Base-by-base conservation (phyloP, 148 eudicot genomes). In the Rhododendron henanense region DNA sequence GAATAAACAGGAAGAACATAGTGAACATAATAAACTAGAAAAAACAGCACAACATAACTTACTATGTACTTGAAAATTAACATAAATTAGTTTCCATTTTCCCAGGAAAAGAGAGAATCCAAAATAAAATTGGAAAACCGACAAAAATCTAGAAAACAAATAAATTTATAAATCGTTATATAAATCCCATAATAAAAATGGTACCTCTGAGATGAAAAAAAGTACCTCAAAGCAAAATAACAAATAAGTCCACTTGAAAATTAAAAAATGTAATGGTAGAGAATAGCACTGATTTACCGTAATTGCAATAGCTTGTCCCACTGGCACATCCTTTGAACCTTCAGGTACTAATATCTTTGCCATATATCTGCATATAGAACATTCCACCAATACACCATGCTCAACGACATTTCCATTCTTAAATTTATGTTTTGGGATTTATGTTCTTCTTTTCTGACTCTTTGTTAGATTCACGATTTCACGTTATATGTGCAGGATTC, bases 251-350 rank as follows among this genome's bases (percentile, higher is more conserved):
- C 14, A 50, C 71, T 81, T 15, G 15, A 67, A 19, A 89, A 73
- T 53, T 73, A 47, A 35, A 82, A 78, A 57, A 55, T 10, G 47
- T 78, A 55, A 55, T 55, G 16, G 21, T 47, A 35, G 14, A 83
- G 28, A 75, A 6, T 39, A 35, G 39, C 75, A 47, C 5, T 2
- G 39, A 23, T 83, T 79, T 90, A 96, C 99, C 90, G 96, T 96
- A 87, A 96, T 87, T 85, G 96, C 95, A 90, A 96, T 96, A 84
- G 99, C 92, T 87, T 94, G 93, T 89, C 99, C 99, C 85, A 96
- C 99, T n/a, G 94, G 95, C 81, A 96, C 91, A 90, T 96, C 97
- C 85, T 96, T 96, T 65, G 99, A 90, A 87, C 98, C 99, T 87
- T 96, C 99, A 88, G 98, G 91, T 81, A 90, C 92, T 89, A 95